Evolutionary conservation across 2,329 filamentous ascomycete species (phyloP).

Genomic region (Cladobotryum mycophilum): DNA sequence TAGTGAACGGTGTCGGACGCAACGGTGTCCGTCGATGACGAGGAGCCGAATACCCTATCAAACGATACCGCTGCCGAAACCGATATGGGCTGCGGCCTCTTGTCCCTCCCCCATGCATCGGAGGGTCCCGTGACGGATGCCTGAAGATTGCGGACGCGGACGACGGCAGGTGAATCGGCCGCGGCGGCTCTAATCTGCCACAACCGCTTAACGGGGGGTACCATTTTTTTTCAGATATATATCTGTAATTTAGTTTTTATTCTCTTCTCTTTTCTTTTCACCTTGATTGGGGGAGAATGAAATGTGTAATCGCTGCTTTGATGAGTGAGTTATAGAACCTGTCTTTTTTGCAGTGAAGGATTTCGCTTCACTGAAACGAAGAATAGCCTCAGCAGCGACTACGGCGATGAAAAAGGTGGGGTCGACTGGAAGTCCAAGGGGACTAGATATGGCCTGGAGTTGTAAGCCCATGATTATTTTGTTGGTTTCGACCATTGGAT

Average conservation of each 20-base stretch:
- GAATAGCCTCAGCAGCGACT: too few species aligned
- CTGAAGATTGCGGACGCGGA: slow-evolving; percentile 58
- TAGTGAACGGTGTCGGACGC: slow-evolving; percentile 70
- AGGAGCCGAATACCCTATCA: slow-evolving; percentile 47
- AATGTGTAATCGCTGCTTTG: background rate
- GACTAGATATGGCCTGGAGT: too few species aligned
- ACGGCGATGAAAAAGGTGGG: too few species aligned
- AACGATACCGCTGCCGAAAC: slow-evolving; percentile 57
- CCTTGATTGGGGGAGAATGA: background rate
- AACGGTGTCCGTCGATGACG: slow-evolving; percentile 54
- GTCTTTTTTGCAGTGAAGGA: too few species aligned
- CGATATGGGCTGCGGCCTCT: slow-evolving; percentile 54
- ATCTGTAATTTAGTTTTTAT: background rate
- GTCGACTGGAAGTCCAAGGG: too few species aligned
- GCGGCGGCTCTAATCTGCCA: slow-evolving; percentile 20
- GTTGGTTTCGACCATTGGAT: too few species aligned
- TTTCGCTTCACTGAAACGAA: too few species aligned
- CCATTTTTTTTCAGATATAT: slow-evolving; percentile 11
- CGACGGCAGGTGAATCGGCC: slow-evolving; percentile 34
- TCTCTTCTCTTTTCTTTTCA: too few species aligned
- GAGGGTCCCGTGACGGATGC: slow-evolving; percentile 49
- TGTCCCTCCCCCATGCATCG: slow-evolving; percentile 61
- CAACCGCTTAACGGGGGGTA: slow-evolving; percentile 17
- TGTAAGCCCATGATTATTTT: too few species aligned
- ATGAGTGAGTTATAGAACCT: background rate